Evolutionary conservation across 495 filamentous ascomycete species (phyloP).

Genomic region (Penicillium bovifimosum): DNA sequence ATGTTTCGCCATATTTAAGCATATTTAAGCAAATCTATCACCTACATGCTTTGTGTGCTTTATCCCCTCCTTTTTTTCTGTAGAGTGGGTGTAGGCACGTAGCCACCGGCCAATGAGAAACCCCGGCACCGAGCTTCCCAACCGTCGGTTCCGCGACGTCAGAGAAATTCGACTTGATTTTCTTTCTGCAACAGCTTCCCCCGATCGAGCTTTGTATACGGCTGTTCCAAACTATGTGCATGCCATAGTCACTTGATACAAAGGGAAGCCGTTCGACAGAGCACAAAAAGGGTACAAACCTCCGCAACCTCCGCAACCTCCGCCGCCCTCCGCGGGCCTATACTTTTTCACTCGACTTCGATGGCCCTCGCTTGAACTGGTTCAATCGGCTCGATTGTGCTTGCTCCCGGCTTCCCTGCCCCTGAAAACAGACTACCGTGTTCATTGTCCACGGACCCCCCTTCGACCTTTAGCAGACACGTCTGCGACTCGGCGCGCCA

Average conservation of each 20-base stretch:
- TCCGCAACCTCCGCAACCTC: conserved; percentile 2
- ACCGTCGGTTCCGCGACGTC: conserved; percentile 37
- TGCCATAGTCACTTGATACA: conserved; percentile 15
- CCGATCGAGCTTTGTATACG: conserved; percentile 1
- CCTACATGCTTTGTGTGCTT: conserved; percentile 3
- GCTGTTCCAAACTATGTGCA: conserved; percentile 20
- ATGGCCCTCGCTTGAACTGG: conserved; percentile 9
- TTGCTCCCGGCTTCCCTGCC: conserved; percentile 24
- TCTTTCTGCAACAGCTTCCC: conserved; percentile 7
- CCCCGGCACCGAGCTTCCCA: conserved; percentile 23
- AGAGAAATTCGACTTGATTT: conserved; percentile 16
- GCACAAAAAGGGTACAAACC: conserved; percentile 23
- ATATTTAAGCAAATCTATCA: conserved; percentile 7
- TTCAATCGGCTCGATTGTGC: conserved; percentile 10
- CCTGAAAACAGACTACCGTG: neutral
- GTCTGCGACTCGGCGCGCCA: conserved; percentile 2
- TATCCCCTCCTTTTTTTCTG: neutral
- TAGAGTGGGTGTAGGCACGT: conserved; percentile 5
- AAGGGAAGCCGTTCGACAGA: conserved; percentile 26
- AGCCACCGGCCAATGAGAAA: conserved; percentile 30
- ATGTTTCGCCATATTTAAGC: conserved; percentile 13
- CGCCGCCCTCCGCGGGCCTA: neutral
- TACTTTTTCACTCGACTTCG: conserved; percentile 2
- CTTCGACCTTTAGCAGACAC: neutral
- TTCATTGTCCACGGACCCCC: neutral